Conservation (phyloP, 352 stramenopile genomes). For the Pythium pyrilobum region DNA sequence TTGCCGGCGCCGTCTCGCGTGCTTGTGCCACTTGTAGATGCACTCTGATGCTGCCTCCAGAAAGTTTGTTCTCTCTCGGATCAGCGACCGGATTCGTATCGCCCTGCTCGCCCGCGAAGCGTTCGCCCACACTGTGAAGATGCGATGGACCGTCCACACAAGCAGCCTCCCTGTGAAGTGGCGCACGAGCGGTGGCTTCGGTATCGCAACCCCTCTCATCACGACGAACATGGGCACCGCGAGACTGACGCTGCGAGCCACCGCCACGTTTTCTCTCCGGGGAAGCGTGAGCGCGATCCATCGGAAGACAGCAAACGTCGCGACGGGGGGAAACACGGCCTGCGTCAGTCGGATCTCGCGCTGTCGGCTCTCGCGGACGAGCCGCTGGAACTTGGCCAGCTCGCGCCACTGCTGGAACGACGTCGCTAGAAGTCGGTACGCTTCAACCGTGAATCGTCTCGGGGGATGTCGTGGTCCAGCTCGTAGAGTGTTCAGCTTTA, state of each 20-base stretch:
- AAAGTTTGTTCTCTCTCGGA: conserved; percentile 18
- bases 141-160: conserved; percentile 11
- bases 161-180: conserved; percentile 14
- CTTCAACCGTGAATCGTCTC: background rate
- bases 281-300: conserved; percentile 41
- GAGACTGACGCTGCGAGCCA: conserved; percentile 9
- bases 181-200: conserved; percentile 2
- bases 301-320: conserved; percentile 38
- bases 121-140: conserved; percentile 16
- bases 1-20: conserved; percentile 22
- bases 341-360: conserved; percentile 22
- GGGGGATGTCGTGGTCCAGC: background rate
- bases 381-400: conserved; percentile 24
- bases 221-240: conserved; percentile 29
- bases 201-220: conserved; percentile 3
- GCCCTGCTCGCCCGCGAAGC: conserved; percentile 3
- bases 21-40: conserved; percentile 37
- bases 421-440: conserved; percentile 26
- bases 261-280: conserved; percentile 13
- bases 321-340: conserved; percentile 21
- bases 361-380: conserved; percentile 22
- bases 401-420: conserved; percentile 45
- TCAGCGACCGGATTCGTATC: conserved; percentile 21
- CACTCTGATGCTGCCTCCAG: conserved; percentile 36
- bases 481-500: no score